Conservation (phyloP, 345 rosid species). For the Arabidopsis arenosa region DNA sequence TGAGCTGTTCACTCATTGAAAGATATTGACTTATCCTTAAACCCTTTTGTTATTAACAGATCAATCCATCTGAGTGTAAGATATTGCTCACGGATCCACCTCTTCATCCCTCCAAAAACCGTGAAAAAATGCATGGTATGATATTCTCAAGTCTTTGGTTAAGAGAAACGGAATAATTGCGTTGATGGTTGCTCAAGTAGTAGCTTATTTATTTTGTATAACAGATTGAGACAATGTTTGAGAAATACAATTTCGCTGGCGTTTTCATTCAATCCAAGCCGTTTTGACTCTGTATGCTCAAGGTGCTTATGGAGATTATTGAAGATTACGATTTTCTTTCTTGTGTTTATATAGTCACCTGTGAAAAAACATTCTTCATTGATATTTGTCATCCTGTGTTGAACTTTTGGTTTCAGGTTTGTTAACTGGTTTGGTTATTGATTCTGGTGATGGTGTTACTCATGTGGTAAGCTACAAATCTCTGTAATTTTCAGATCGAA, state of each 20-base stretch:
- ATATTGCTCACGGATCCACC: slow-evolving; percentile 97
- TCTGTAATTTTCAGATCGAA: not conserved
- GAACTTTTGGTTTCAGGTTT: slow-evolving; percentile 62
- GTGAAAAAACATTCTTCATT: not conserved
- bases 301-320: slow-evolving; percentile 82
- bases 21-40: slow-evolving; percentile 1
- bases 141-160: slow-evolving; percentile 7
- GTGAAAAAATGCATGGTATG: slow-evolving; percentile 80
- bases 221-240: slow-evolving; percentile 96
- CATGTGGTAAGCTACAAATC: slow-evolving; percentile 75
- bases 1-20: too few species aligned
- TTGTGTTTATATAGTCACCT: slow-evolving; percentile 34
- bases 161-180: not conserved
- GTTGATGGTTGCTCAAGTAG: slow-evolving; percentile 18
- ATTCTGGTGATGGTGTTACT: slow-evolving; percentile 99
- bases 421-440: slow-evolving; percentile 95
- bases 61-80: slow-evolving; percentile 90
- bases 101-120: slow-evolving; percentile 87
- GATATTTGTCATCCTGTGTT: not conserved
- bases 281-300: slow-evolving; percentile 96
- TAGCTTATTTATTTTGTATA: slow-evolving; percentile 10
- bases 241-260: slow-evolving; percentile 95
- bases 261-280: slow-evolving; percentile 98
- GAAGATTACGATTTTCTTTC: slow-evolving; percentile 58
- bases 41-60: slow-evolving; percentile 49